A percentile compares a stretch with the other conserved stretches of the same genome.
These are phyloP conservation scores for Trichoderma aggressivum DNA, from an alignment of 2,329 filamentous ascomycete genomes.

Conservation along the genomic window DNA sequence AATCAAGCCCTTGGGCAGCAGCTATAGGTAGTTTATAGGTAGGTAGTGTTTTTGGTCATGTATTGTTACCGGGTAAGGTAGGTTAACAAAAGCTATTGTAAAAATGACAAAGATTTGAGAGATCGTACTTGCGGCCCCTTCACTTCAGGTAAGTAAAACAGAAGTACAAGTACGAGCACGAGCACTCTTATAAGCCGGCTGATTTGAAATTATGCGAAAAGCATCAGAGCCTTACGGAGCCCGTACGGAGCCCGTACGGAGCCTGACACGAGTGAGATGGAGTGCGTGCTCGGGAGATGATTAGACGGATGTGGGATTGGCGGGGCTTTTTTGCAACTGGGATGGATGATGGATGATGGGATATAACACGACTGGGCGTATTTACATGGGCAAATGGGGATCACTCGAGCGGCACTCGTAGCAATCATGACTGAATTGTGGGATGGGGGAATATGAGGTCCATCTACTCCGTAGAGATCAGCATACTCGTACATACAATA, in stretches of 20 bases:
- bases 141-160: too few species aligned
- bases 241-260: not conserved
- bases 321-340: not conserved
- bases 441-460: not conserved
- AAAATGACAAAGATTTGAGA: too few species aligned
- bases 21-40: too few species aligned
- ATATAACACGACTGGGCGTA: not conserved
- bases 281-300: not conserved
- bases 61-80: too few species aligned
- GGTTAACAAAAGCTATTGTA: too few species aligned
- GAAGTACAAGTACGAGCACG: too few species aligned
- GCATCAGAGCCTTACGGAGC: too few species aligned
- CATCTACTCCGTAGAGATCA: not conserved
- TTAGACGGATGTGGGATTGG: not conserved
- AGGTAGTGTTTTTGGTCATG: too few species aligned
- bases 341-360: not conserved
- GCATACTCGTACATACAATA: not conserved
- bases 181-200: too few species aligned
- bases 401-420: not conserved
- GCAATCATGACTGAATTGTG: not conserved
- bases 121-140: too few species aligned
- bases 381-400: not conserved
- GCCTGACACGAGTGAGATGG: not conserved
- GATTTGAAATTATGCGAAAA: too few species aligned
- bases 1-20: too few species aligned